Evolutionary conservation across 2,329 filamentous ascomycete genomes (phyloP).

Genomic region (Arachnomyces sp.): DNA sequence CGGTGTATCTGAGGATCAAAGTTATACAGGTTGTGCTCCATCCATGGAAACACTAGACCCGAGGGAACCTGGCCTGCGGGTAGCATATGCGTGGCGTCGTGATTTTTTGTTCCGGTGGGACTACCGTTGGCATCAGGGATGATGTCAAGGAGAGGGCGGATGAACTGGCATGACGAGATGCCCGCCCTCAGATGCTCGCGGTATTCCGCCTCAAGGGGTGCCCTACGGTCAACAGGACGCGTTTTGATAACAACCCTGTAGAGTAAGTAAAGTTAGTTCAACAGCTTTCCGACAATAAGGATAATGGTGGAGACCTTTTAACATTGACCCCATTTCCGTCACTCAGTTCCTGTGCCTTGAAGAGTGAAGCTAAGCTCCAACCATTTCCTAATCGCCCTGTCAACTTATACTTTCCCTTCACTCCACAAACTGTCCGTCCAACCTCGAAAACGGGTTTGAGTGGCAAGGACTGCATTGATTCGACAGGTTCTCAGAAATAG

Average conservation of each 20-base stretch:
- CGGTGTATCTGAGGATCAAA: slow-evolving; percentile 8
- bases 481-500: slow-evolving; percentile 3
- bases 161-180: slow-evolving; percentile 7
- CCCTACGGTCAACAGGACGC: slow-evolving; percentile 6
- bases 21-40: slow-evolving; percentile 9
- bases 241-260: slow-evolving; percentile 9
- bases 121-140: slow-evolving; percentile 6
- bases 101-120: slow-evolving; percentile 5
- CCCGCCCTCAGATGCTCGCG: slow-evolving; percentile 6
- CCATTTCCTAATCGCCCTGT: slow-evolving; percentile 7
- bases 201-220: slow-evolving; percentile 6
- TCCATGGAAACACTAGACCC: slow-evolving; percentile 8
- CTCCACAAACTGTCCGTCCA: slow-evolving; percentile 8
- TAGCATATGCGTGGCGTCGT: slow-evolving; percentile 4
- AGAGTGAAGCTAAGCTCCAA: slow-evolving; percentile 7
- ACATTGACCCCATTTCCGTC: neutral
- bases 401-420: slow-evolving; percentile 7
- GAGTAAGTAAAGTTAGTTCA: slow-evolving; percentile 5
- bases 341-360: slow-evolving; percentile 6
- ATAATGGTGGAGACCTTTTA: slow-evolving; percentile 5
- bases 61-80: slow-evolving; percentile 4
- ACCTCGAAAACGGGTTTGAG: slow-evolving; percentile 6
- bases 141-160: slow-evolving; percentile 6
- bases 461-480: slow-evolving; percentile 5
- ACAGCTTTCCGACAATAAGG: slow-evolving; percentile 3